Conservation (phyloP, 2,329 filamentous ascomycete genomes). For the Talaromyces albobiverticillius region DNA sequence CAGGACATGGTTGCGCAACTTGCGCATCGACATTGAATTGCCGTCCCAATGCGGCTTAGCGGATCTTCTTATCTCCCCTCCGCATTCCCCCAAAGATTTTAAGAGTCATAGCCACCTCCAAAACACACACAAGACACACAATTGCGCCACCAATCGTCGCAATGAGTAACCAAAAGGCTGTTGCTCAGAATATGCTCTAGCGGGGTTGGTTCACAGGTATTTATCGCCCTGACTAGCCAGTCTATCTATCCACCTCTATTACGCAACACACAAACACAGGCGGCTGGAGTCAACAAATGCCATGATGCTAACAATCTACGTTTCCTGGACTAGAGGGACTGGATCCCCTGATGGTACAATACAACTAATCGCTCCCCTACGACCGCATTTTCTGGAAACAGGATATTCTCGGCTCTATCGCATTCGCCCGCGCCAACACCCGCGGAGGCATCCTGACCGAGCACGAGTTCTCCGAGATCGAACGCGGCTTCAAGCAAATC, state of each 20-base stretch:
- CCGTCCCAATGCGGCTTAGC: constrained; percentile 3
- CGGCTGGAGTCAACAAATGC: too few relatives aligned
- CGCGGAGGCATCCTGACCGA: constrained; percentile 70
- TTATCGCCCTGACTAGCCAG: constrained; percentile 16
- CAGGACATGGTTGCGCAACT: too few relatives aligned
- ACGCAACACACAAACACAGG: too few relatives aligned
- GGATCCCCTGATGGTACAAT: constrained; percentile 81
- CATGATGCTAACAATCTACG: constrained; percentile 37
- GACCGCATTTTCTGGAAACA: constrained; percentile 75
- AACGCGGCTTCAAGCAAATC: constrained; percentile 64
- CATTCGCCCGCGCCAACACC: constrained; percentile 76
- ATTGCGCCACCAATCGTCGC: constrained; percentile 17
- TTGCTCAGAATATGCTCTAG: constrained; percentile 56
- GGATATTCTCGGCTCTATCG: constrained; percentile 76
- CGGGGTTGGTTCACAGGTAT: constrained; percentile 60
- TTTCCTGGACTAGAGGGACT: constrained; percentile 56
- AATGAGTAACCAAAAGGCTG: constrained; percentile 36
- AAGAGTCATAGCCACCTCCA: constrained; percentile 6
- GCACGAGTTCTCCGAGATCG: constrained; percentile 71
- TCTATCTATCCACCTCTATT: too few relatives aligned
- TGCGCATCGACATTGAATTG: too few relatives aligned
- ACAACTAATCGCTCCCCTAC: constrained; percentile 78
- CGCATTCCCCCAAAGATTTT: constrained; percentile 6
- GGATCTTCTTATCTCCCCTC: constrained; percentile 9
- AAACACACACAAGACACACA: constrained; percentile 1